Conservation (phyloP, 306 rosid genomes). For the Pyrus pyrifolia region DNA sequence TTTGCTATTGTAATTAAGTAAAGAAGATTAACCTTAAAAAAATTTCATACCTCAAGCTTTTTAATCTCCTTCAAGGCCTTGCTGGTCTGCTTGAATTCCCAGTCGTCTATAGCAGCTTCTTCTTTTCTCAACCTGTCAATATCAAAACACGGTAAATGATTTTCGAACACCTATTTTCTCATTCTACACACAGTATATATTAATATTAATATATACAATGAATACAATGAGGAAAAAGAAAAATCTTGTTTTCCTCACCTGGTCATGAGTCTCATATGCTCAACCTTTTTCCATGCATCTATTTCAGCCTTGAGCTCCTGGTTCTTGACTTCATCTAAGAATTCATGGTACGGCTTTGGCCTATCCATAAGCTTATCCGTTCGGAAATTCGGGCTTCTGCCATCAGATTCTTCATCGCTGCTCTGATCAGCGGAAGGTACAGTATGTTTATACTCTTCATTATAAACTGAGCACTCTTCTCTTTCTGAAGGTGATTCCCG, state of each 20-base stretch:
- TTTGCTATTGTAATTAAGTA: too few relatives aligned
- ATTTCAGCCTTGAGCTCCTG: slow-evolving; percentile 40
- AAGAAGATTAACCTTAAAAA: background rate
- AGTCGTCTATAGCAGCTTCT: slow-evolving; percentile 49
- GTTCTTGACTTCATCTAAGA: slow-evolving; percentile 42
- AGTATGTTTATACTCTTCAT: slow-evolving; percentile 22
- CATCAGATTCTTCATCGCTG: slow-evolving; percentile 5
- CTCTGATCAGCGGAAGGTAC: slow-evolving; percentile 13
- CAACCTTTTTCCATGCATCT: slow-evolving; percentile 40
- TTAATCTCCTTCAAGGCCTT: slow-evolving; percentile 52
- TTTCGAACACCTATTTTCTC: too few relatives aligned
- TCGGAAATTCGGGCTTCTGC: too few relatives aligned
- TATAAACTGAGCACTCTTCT: slow-evolving; percentile 32
- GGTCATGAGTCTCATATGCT: slow-evolving; percentile 35
- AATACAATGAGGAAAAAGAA: too few relatives aligned
- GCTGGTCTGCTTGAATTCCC: slow-evolving; percentile 45
- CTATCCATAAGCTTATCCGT: slow-evolving; percentile 4
- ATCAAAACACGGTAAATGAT: too few relatives aligned
- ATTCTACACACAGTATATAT: too few relatives aligned
- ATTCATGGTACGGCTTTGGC: slow-evolving; percentile 26
- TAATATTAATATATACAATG: background rate
- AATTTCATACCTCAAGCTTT: slow-evolving; percentile 43
- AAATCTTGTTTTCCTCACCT: slow-evolving; percentile 24
- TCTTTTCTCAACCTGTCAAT: slow-evolving; percentile 41
- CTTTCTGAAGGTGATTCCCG: slow-evolving; percentile 21